These are phyloP conservation scores for Sherardia arvensis DNA, from an alignment of 257 asterid species.

Conservation along the genomic window DNA sequence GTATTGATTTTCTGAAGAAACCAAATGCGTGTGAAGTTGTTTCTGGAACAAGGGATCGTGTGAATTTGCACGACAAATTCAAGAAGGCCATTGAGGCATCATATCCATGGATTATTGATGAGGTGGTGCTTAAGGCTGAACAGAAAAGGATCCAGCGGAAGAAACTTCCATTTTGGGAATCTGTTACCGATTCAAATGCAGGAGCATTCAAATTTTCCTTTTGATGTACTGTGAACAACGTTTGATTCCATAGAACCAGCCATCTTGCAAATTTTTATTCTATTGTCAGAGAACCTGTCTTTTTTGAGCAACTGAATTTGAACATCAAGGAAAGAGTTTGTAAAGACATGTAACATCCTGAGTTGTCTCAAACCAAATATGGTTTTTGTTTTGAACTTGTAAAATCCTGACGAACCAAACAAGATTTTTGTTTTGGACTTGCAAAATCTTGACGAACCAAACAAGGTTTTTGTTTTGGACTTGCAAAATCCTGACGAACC, in stretches of 20 bases:
- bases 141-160: slow-evolving; percentile 44
- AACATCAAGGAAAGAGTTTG: neutral
- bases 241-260: no score
- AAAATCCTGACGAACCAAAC: no score
- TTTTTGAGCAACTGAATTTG: neutral
- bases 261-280: no score
- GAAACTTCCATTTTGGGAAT: slow-evolving; percentile 81
- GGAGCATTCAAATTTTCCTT: slow-evolving; percentile 90
- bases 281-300: neutral
- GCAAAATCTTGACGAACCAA: no score
- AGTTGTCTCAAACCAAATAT: no score
- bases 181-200: slow-evolving; percentile 64
- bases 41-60: slow-evolving; percentile 87
- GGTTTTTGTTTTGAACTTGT: no score
- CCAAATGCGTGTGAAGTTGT: slow-evolving; percentile 88
- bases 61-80: slow-evolving; percentile 63
- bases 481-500: no score
- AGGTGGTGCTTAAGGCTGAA: slow-evolving; percentile 43
- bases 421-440: no score
- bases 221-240: slow-evolving; percentile 1
- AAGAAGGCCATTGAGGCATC: slow-evolving; percentile 52
- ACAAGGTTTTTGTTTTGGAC: no score
- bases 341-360: no score
- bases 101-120: slow-evolving; percentile 65
- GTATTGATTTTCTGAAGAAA: slow-evolving; percentile 73